Conservation (phyloP, 2,329 filamentous ascomycete genomes). For the Calonectria hongkongensis region DNA sequence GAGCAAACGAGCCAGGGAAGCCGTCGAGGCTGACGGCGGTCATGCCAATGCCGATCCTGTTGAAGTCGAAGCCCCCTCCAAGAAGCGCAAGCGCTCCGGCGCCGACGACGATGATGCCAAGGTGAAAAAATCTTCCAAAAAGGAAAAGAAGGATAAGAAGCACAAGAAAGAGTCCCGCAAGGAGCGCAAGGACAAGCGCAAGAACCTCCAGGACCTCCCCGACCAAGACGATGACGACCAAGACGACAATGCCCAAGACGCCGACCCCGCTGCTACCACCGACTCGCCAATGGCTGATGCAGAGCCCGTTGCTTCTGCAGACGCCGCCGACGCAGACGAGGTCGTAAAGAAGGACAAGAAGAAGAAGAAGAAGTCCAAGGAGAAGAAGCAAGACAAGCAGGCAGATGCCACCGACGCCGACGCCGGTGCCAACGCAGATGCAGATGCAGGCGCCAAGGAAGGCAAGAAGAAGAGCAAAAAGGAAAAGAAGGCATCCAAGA, state of each 20-base stretch:
- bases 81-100: conserved; percentile 61
- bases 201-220: conserved; percentile 61
- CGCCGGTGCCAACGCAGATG: conserved; percentile 28
- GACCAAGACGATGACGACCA: conserved; percentile 57
- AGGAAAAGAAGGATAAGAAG: conserved; percentile 61
- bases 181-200: conserved; percentile 64
- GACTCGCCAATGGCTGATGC: conserved; percentile 52
- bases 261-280: conserved; percentile 43
- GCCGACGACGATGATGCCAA: conserved; percentile 54
- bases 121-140: conserved; percentile 57
- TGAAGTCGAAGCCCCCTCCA: conserved; percentile 53
- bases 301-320: conserved; percentile 46
- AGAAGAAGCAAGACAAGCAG: conserved; percentile 55
- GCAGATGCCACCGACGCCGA: conserved; percentile 45
- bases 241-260: conserved; percentile 40
- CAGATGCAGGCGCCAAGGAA: conserved; percentile 44
- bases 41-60: conserved; percentile 42
- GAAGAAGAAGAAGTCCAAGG: conserved; percentile 58
- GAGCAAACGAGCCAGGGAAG: conserved; percentile 63
- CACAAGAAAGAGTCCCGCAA: conserved; percentile 60
- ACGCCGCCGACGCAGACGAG: conserved; percentile 49
- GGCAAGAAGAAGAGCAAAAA: conserved; percentile 49
- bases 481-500: conserved; percentile 57
- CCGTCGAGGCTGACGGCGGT: conserved; percentile 55
- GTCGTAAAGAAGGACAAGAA: conserved; percentile 54